phyloP scores from a whole-genome alignment of 1,284 basidiomycete genomes.

The Papiliotrema laurentii region DNA sequence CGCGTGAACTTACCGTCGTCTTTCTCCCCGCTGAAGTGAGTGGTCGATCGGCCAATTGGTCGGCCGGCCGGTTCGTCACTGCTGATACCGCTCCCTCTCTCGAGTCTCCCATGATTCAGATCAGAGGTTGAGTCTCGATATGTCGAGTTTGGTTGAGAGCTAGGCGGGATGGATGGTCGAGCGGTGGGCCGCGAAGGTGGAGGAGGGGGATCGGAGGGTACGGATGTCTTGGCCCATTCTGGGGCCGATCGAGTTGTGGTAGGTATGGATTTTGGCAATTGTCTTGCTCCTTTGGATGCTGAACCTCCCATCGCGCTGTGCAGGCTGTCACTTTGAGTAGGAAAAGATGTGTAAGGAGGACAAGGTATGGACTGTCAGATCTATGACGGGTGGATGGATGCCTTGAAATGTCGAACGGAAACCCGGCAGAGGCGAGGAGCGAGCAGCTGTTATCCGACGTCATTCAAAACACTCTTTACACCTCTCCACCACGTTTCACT shows the following conservation, averaged over 20 bases:
- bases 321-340: slow-evolving; percentile 29
- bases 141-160: neutral
- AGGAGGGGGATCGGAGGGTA: slow-evolving; percentile 30
- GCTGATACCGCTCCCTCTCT: slow-evolving; percentile 2
- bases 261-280: slow-evolving; percentile 51
- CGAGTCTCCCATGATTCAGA: neutral
- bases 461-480: neutral
- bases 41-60: slow-evolving; percentile 5
- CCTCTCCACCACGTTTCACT: too few relatives aligned
- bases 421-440: neutral
- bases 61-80: neutral
- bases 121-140: neutral
- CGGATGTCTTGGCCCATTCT: slow-evolving; percentile 1
- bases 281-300: slow-evolving; percentile 63
- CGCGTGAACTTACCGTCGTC: slow-evolving; percentile 35
- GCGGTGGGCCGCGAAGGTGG: slow-evolving; percentile 15
- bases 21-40: slow-evolving; percentile 41
- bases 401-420: neutral
- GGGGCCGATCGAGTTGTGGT: neutral
- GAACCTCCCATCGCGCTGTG: slow-evolving; percentile 56
- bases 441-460: neutral
- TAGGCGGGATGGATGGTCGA: neutral
- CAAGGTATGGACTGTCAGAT: too few relatives aligned
- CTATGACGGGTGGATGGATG: neutral
- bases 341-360: neutral